Percentiles rank a stretch among this genome's conserved stretches.
These are phyloP conservation scores for Candida silvatica DNA, from an alignment of 805 yeast genomes.

Conservation along the genomic window DNA sequence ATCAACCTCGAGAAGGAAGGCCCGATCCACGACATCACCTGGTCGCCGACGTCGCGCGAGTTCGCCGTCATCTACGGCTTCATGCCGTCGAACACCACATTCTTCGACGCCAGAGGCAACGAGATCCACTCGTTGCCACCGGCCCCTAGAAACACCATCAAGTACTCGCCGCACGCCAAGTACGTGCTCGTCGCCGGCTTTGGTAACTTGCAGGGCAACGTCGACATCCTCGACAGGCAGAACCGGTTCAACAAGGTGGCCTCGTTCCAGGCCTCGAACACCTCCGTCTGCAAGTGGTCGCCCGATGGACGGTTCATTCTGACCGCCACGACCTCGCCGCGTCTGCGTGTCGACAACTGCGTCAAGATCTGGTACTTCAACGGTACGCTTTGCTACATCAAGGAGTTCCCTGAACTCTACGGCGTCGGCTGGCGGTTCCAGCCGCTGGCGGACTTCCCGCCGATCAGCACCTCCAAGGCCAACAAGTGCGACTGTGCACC, in stretches of 20 bases:
- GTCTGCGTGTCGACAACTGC: slow-evolving; percentile 95
- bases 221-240: slow-evolving; percentile 89
- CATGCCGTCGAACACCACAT: slow-evolving; percentile 95
- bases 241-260: slow-evolving; percentile 73
- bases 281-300: slow-evolving; percentile 96
- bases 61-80: slow-evolving; percentile 96
- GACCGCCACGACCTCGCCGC: slow-evolving; percentile 95
- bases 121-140: slow-evolving; percentile 75
- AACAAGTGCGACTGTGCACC: slow-evolving; percentile 44
- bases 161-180: slow-evolving; percentile 91
- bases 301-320: slow-evolving; percentile 92
- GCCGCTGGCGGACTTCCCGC: slow-evolving; percentile 44
- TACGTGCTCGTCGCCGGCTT: slow-evolving; percentile 92
- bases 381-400: slow-evolving; percentile 71
- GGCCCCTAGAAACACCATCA: slow-evolving; percentile 80
- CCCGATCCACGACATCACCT: slow-evolving; percentile 93
- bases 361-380: slow-evolving; percentile 87
- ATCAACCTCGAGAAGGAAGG: slow-evolving; percentile 87
- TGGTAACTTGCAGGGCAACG: slow-evolving; percentile 95
- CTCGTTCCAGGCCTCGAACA: slow-evolving; percentile 84
- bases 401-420: slow-evolving; percentile 75
- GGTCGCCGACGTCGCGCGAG: slow-evolving; percentile 96
- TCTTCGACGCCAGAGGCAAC: slow-evolving; percentile 86
- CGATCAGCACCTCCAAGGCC: slow-evolving; percentile 35
- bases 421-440: slow-evolving; percentile 82